phyloP scores from a whole-genome alignment of 345 rosid species.

The Populus nigra region DNA sequence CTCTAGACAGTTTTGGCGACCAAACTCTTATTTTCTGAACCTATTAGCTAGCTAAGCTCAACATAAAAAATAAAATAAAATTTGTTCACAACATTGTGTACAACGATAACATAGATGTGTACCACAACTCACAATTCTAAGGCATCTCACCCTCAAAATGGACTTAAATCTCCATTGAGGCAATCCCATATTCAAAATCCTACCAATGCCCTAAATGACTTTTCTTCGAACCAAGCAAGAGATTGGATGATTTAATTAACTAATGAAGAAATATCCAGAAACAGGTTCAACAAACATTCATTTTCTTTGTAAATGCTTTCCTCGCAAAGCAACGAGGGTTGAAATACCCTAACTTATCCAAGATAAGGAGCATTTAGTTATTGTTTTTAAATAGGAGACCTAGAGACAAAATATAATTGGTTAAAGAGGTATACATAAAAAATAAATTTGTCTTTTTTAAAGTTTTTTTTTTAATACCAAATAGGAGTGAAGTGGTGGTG shows the following conservation, averaged over 20 bases:
- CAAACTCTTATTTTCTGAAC: not conserved
- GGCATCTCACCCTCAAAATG: not conserved
- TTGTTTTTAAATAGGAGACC: not conserved
- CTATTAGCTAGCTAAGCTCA: not conserved
- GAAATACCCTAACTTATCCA: not conserved
- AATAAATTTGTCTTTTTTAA: no score
- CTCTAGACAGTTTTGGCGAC: not conserved
- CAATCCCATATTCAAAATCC: not conserved
- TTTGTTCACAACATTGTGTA: no score
- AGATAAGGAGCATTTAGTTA: not conserved
- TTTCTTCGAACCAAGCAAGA: not conserved
- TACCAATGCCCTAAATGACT: not conserved
- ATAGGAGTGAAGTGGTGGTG: constrained; percentile 34
- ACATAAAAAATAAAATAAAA: no score
- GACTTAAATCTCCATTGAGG: not conserved
- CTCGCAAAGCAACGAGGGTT: not conserved
- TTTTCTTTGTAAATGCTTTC: not conserved
- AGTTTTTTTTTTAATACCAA: constrained; percentile 11
- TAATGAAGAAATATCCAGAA: not conserved
- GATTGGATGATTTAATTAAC: not conserved
- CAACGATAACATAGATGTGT: not conserved
- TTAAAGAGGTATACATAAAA: no score
- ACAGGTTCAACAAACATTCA: not conserved
- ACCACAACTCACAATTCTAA: not conserved
- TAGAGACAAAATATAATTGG: no score